phyloP scores from a whole-genome alignment of 1,139 yeast species.

The Hanseniaspora gamundiae region DNA sequence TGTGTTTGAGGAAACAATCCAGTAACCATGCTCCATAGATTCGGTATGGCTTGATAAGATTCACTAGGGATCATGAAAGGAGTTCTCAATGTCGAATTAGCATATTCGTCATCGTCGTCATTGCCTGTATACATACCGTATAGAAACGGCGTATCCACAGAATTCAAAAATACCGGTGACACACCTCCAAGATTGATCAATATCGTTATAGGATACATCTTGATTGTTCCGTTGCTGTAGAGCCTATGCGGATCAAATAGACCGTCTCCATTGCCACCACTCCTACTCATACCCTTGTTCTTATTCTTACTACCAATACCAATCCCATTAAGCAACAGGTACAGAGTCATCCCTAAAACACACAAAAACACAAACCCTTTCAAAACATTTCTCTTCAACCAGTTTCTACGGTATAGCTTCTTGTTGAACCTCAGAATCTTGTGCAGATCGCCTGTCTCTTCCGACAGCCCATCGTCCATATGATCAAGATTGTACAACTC shows the following conservation, averaged over 20 bases:
- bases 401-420: conserved; percentile 8
- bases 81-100: conserved; percentile 33
- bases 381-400: conserved; percentile 5
- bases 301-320: conserved; percentile 3
- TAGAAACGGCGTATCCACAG: conserved; percentile 56
- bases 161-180: conserved; percentile 78
- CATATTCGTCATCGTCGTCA: background rate
- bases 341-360: conserved; percentile 10
- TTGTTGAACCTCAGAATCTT: background rate
- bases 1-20: conserved; percentile 77
- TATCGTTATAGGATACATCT: conserved; percentile 65
- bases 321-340: conserved; percentile 4
- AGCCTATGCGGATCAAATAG: conserved; percentile 20
- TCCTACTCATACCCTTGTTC: conserved; percentile 8
- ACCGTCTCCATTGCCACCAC: background rate
- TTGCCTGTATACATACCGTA: conserved; percentile 26
- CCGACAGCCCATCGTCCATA: conserved; percentile 12
- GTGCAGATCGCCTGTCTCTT: background rate
- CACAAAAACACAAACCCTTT: conserved; percentile 10
- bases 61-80: conserved; percentile 67
- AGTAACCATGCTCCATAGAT: conserved; percentile 84
- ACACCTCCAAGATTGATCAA: conserved; percentile 76
- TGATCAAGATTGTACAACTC: conserved; percentile 18
- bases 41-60: conserved; percentile 81
- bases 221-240: conserved; percentile 57